Base-by-base conservation (phyloP, 805 yeast species). In the Lachancea cidri region DNA sequence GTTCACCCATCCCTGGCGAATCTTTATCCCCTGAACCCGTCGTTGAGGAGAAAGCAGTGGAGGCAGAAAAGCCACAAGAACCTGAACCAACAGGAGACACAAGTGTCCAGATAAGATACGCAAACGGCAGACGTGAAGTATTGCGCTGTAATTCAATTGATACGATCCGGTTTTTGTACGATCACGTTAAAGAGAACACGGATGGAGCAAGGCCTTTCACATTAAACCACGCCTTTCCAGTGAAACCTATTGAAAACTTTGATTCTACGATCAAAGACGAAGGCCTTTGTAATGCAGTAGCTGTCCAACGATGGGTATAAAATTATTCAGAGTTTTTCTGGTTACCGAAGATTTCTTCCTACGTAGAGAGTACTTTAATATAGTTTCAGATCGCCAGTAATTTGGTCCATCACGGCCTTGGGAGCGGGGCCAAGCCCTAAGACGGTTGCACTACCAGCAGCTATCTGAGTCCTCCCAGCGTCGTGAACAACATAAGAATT, bases 361-460 rank as follows among this genome's bases (percentile, higher is more conserved):
- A 1, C 34, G 17, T 37, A 34, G 29, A 34, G 29, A 35, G 15
- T n/a, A 14, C 29, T 25, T 37, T 64, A 87, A 56, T 84, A 86
- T 44, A 91, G 67, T 58, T 83, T 86, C 53, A 91, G 70, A 18
- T 73, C 81, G 13, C 86, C 82, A 1, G 98, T 89, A 41, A 91
- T 78, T 57, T 81, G 78, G 60, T 93, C 96, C 45, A 91, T 62
- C 0, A 82, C 79, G 0, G 72, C 52, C 49, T 81, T 86, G 17
- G 98, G 97, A 15, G 96, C 98, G 1, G 99, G 99, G 0, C 99
- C 99, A 19, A 93, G 60, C 1, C 98, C 98, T n/a, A 93, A 66
- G 1, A 93, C 98, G 0, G 98, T 93, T 2, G 95, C 94, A 44
- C 93, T 81, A 1, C 98, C 98, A 4, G 96, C 84, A n/a, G 86